These are phyloP conservation scores for Dactylorhiza incarnata DNA, from an alignment of 106 monocot genomes.

Conservation along the genomic window DNA sequence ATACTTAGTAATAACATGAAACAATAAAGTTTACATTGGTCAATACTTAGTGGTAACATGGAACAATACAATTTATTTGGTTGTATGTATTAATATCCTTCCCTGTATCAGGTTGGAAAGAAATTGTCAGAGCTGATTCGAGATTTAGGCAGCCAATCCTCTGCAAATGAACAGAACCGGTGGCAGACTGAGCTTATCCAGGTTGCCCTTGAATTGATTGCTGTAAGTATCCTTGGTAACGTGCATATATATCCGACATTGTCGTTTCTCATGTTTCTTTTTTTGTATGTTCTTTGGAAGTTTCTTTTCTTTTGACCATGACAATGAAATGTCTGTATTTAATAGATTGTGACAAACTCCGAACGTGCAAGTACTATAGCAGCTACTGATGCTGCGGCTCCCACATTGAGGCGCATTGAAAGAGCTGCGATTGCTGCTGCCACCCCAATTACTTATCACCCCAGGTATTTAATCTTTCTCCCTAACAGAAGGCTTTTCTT, in stretches of 20 bases:
- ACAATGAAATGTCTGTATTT: not conserved
- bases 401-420: slow-evolving; percentile 92
- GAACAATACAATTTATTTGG: not conserved
- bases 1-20: too few species aligned
- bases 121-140: slow-evolving; percentile 94
- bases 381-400: slow-evolving; percentile 98
- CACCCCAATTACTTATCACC: slow-evolving; percentile 90
- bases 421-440: slow-evolving; percentile 98
- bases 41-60: too few species aligned
- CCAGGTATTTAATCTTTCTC: slow-evolving; percentile 34
- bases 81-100: not conserved
- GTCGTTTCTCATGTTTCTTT: not conserved
- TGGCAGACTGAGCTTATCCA: slow-evolving; percentile 89
- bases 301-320: too few species aligned
- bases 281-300: not conserved
- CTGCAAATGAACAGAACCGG: slow-evolving; percentile 66
- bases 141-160: slow-evolving; percentile 66
- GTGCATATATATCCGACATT: not conserved
- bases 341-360: slow-evolving; percentile 86
- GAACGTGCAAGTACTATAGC: slow-evolving; percentile 90
- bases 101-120: slow-evolving; percentile 75
- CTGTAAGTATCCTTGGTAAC: slow-evolving; percentile 32
- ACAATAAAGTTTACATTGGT: too few species aligned
- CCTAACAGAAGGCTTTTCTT: not conserved
- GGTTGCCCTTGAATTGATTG: slow-evolving; percentile 94